A percentile compares a stretch with the other conserved stretches of the same genome.
These are phyloP conservation scores for Murraya paniculata DNA, from an alignment of 345 rosid genomes.

Conservation along the genomic window DNA sequence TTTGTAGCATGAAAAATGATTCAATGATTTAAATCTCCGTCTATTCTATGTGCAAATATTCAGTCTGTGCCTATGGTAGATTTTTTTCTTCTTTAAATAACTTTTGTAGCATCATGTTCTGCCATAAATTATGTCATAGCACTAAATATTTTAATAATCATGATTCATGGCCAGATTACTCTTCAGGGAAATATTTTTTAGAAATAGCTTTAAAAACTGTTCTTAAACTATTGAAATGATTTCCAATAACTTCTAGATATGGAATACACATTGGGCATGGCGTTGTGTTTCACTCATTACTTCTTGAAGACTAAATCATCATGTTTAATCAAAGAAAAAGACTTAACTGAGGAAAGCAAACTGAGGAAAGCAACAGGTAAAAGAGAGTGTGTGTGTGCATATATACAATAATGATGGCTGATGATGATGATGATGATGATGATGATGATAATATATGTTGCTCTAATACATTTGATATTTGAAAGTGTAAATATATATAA, in stretches of 20 bases:
- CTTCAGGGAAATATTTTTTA: not conserved
- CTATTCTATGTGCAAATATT: too few species aligned
- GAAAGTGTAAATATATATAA: not conserved
- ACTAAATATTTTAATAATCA: not conserved
- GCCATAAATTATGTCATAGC: not conserved
- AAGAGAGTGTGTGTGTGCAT: not conserved
- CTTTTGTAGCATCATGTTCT: not conserved
- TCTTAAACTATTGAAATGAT: not conserved
- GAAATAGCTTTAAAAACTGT: not conserved
- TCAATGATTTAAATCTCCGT: too few species aligned
- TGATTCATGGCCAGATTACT: not conserved
- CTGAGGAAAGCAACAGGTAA: not conserved
- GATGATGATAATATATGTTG: not conserved
- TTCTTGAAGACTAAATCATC: slow-evolving; percentile 3
- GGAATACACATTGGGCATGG: not conserved
- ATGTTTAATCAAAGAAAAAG: not conserved
- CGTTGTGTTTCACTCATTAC: not conserved
- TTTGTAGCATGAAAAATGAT: not conserved
- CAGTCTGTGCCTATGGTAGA: too few species aligned
- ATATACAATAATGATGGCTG: too few species aligned
- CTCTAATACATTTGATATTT: not conserved
- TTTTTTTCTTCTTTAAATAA: too few species aligned
- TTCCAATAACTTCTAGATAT: not conserved
- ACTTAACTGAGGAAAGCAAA: not conserved
- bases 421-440: too few species aligned